Evolutionary conservation across 164 flowering plant genomes (phyloP), one percentile per base, ranked within the genome.

Genomic region (Akebia trifoliata): DNA sequence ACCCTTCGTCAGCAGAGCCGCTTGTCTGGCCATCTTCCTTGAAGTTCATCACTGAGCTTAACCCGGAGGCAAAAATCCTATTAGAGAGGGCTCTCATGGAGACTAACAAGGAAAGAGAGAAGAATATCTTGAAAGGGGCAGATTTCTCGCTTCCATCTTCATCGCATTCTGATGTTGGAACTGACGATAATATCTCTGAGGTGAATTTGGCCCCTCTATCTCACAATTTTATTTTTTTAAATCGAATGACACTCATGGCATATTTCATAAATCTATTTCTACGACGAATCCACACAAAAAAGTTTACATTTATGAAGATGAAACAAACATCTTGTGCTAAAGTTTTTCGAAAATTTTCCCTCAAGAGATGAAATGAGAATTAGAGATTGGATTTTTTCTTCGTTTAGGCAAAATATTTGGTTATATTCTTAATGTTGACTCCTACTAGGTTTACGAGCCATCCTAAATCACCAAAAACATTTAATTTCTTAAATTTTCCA

Each of bases 1-100:
- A 93, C 68, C 99, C 97, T 45, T 50, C 85, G 24, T 81, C 99
- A 10, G 90, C 96, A 5, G 97, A 90, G 79, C 99, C 97, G 61
- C 80, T 93, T 36, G 90, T 87, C 25, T 93, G 99, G 99, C 99
- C 99, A 15, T 80, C 99, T 22, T 92, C 97, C 28, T 70, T 93
- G 65, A 93, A 93, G 73, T 83, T 93, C 74, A 86, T 93, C 44
- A 80, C 85, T 54, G 96, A 93, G 70, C 97, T 93, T 55, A 82
- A 82, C 57, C 81, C 79, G 17, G 99, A 90, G 43, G 97, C 97
- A 39, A 93, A 90, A 64, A 61, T 63, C 59, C 71, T 93, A 6
- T 57, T 93, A 54, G 97, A 93, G 64, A 74, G 61, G 39, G 97
- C 99, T 28, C 72, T 93, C 29, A 84, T 83, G 90, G 90, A 90